Conservation (phyloP, 371 early-diverging fungal genomes). For the Rhizopus sp. region DNA sequence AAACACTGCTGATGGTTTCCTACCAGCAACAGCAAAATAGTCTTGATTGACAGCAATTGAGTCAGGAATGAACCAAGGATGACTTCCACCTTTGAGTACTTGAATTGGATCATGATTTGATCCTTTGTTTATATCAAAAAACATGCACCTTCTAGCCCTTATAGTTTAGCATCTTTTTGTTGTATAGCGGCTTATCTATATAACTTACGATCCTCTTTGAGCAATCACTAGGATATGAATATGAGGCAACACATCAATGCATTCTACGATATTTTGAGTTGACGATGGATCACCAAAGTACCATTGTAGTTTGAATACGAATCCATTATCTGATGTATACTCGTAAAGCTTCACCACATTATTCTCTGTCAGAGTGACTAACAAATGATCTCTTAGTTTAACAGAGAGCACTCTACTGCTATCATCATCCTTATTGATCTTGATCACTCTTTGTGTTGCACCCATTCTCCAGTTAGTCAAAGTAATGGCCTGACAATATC, state of each 20-base stretch:
- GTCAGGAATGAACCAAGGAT: constrained; percentile 48
- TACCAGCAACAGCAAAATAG: constrained; percentile 46
- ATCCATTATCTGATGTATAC: constrained; percentile 29
- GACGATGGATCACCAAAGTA: constrained; percentile 33
- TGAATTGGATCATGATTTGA: constrained; percentile 45
- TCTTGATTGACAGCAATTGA: constrained; percentile 42
- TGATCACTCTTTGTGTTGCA: constrained; percentile 33
- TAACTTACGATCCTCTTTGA: constrained; percentile 50
- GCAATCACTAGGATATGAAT: constrained; percentile 48
- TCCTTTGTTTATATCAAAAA: constrained; percentile 44
- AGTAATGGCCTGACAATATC: constrained; percentile 43
- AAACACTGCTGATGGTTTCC: constrained; percentile 50
- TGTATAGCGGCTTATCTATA: no score
- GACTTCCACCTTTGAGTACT: constrained; percentile 46
- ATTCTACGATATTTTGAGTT: constrained; percentile 36
- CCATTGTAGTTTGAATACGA: constrained; percentile 31
- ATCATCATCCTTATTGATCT: constrained; percentile 23
- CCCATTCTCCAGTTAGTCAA: constrained; percentile 50
- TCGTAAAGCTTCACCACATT: constrained; percentile 38
- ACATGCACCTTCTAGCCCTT: constrained; percentile 38
- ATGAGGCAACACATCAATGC: constrained; percentile 47
- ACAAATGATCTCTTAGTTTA: constrained; percentile 29
- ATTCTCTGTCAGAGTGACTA: constrained; percentile 46
- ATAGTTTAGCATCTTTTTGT: not conserved
- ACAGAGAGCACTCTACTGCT: constrained; percentile 37